phyloP scores from a whole-genome alignment of 495 filamentous ascomycete genomes.

The Mytilinidion resinicola region DNA sequence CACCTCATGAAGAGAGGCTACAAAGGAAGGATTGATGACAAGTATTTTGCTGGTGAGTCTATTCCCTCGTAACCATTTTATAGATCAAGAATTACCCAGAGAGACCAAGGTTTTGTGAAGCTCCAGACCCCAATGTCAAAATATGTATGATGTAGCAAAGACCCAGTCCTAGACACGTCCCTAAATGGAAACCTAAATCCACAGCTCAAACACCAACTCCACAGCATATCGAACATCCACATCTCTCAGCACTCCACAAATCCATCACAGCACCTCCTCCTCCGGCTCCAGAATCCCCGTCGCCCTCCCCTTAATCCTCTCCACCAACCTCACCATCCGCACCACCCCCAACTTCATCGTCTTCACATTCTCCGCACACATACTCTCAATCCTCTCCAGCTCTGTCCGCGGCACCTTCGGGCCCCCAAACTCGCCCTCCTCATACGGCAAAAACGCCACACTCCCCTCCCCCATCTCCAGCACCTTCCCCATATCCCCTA shows the following conservation, averaged over 20 bases:
- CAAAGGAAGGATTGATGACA: no score
- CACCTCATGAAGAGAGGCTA: no score
- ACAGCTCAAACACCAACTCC: no score
- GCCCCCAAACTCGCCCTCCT: background rate
- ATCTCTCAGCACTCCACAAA: background rate
- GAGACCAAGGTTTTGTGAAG: no score
- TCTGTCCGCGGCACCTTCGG: slow-evolving; percentile 14
- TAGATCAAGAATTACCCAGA: no score
- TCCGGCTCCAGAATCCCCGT: slow-evolving; percentile 64
- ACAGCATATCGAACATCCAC: background rate
- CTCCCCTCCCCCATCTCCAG: background rate
- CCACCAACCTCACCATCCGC: slow-evolving; percentile 4
- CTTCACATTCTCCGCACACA: slow-evolving; percentile 10
- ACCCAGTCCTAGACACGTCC: no score
- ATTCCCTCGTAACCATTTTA: no score
- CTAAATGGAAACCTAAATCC: no score
- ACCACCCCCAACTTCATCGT: slow-evolving; percentile 11
- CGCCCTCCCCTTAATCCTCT: background rate
- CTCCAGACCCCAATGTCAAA: no score
- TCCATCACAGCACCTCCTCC: slow-evolving; percentile 51
- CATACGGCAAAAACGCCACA: background rate
- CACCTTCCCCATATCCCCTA: background rate
- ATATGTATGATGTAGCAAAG: no score
- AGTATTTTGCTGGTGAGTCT: no score
- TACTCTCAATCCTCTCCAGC: slow-evolving; percentile 18